Evolutionary conservation across 108 stramenopile species (phyloP).

Genomic region (Schizochytrium sp.): DNA sequence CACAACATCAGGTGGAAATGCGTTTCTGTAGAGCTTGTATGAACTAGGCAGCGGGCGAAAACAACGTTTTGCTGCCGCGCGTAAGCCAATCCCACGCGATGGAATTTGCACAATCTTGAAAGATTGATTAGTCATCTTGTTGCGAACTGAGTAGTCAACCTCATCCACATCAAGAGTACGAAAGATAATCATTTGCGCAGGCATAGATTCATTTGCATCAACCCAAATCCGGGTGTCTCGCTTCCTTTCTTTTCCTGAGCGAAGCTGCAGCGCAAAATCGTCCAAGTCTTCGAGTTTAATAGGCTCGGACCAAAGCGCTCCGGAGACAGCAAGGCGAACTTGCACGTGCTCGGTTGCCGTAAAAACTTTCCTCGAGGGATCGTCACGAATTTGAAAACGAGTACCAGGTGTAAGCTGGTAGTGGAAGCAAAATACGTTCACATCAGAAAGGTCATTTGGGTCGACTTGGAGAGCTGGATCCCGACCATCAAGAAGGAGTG

Average conservation of each 20-base stretch:
- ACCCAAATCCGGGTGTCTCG: conserved; percentile 49
- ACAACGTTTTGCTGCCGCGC: not conserved
- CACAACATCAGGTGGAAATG: not conserved
- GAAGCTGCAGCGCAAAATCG: conserved; percentile 55
- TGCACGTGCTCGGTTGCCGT: conserved; percentile 10
- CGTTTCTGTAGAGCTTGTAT: not conserved
- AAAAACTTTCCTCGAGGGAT: conserved; percentile 13
- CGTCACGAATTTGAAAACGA: conserved; percentile 14
- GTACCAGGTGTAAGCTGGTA: conserved; percentile 17
- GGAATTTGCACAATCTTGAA: conserved; percentile 29
- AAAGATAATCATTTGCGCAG: conserved; percentile 15
- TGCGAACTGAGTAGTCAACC: conserved; percentile 10
- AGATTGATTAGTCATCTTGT: not conserved
- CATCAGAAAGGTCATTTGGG: conserved; percentile 30
- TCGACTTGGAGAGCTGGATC: not conserved
- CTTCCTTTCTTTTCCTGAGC: not conserved
- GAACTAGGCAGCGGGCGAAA: not conserved
- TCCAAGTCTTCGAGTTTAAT: conserved; percentile 1
- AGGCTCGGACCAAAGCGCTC: conserved; percentile 30
- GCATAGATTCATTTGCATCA: not conserved
- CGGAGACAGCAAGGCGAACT: not conserved
- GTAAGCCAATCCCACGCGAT: not conserved
- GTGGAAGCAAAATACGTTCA: conserved; percentile 28
- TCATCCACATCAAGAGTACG: conserved; percentile 39
- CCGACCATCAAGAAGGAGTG: not conserved